Base-by-base conservation (phyloP, 352 stramenopile species). In the Pythium aphanidermatum region DNA sequence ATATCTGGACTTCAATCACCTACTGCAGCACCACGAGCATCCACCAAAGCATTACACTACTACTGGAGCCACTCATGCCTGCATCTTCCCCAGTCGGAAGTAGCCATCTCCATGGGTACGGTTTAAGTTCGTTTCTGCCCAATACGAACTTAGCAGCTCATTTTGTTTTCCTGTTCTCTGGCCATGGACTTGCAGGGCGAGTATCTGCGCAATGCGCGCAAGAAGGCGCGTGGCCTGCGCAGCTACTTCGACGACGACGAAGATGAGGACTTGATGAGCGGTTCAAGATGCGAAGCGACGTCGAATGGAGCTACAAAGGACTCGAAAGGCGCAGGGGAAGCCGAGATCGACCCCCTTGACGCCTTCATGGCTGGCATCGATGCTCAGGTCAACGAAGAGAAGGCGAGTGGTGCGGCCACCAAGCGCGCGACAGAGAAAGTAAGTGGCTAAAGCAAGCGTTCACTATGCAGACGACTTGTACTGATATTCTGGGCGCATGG, bases 361-460 rank as follows among this genome's bases (percentile, higher is more conserved):
- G 82, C 82, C 3, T 93, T 92, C 46, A 93, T 93, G 82, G 54
- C 67, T 9, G 79, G 67, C n/a, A 92, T 93, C 25, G 70, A 83
- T 31, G 68, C 59, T 30, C 76, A 93, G 57, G 82, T 92, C n/a
- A 61, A 51, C 16, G 52, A 72, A 51, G 49, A 91, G 36, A 59
- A 59, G 16, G 7, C 46, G 24, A 16, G 51, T 44, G 6, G 23
- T 51, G 30, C 33, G 42, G 24, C 37, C 62, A 30, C 57, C 26
- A 55, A 46, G 44, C 16, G 30, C 16, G 32, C 44, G 2, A 19
- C 19, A 1, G 51, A 70, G 17, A 83, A 83, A 66, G 68, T 55
- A 31, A 23, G 20, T 9, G 6, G 35, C 5, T 42, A 28, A 30
- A 24, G 11, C 11, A 23, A 28, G 37, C 37, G n/a, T n/a, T n/a